These are phyloP conservation scores for Wallacemonas rigidus DNA, from an alignment of 208 protist genomes.

Conservation along the genomic window DNA sequence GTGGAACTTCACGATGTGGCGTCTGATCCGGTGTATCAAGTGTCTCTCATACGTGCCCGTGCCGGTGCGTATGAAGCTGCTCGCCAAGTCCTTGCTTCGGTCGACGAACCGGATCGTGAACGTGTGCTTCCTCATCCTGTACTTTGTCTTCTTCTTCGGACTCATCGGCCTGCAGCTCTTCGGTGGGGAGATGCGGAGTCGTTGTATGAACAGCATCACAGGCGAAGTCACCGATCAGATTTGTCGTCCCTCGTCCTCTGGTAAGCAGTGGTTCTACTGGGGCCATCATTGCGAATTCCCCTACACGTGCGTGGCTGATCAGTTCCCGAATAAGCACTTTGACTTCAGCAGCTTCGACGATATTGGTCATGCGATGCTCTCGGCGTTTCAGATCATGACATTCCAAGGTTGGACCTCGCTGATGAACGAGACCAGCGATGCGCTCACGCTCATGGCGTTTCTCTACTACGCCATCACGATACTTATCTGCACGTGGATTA, in stretches of 20 bases:
- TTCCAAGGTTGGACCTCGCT: slow-evolving; percentile 90
- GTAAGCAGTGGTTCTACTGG: slow-evolving; percentile 76
- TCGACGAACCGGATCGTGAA: slow-evolving; percentile 74
- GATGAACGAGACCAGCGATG: slow-evolving; percentile 84
- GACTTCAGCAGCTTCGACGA: slow-evolving; percentile 92
- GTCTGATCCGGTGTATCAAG: slow-evolving; percentile 87
- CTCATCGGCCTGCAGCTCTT: slow-evolving; percentile 89
- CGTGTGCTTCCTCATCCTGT: slow-evolving; percentile 69
- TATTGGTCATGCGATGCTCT: slow-evolving; percentile 83
- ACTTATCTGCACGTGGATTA: slow-evolving; percentile 82
- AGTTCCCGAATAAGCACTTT: slow-evolving; percentile 80
- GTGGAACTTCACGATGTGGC: slow-evolving; percentile 88
- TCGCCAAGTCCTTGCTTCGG: slow-evolving; percentile 87
- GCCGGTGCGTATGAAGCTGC: slow-evolving; percentile 78
- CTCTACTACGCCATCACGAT: slow-evolving; percentile 89
- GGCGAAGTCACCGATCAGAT: slow-evolving; percentile 51
- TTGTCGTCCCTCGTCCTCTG: slow-evolving; percentile 56
- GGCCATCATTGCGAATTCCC: slow-evolving; percentile 55
- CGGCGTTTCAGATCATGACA: slow-evolving; percentile 88
- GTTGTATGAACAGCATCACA: slow-evolving; percentile 78
- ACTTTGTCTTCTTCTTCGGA: slow-evolving; percentile 90
- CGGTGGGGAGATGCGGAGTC: slow-evolving; percentile 66
- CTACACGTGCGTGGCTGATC: slow-evolving; percentile 55
- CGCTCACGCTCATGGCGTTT: slow-evolving; percentile 53
- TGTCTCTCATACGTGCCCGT: slow-evolving; percentile 73